Base-by-base conservation (phyloP, 2,329 filamentous ascomycete genomes). In the Cytospora piceicola region DNA sequence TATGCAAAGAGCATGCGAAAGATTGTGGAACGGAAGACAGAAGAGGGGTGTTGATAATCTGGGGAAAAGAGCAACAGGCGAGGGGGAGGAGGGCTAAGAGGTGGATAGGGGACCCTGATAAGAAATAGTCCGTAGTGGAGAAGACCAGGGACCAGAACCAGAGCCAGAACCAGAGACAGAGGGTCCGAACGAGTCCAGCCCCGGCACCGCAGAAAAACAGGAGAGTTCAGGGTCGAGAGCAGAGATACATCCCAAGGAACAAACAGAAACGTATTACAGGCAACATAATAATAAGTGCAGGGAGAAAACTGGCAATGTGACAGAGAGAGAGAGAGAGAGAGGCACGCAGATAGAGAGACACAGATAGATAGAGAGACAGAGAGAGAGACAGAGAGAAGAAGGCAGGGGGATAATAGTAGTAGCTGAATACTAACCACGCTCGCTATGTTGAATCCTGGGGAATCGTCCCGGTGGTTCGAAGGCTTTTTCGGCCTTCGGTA, bases 381-480 rank as follows among this genome's bases (percentile, higher is more conserved):
- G 4, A 12, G 15, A 54, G n/a, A 7, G 17, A 15, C 12, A 22
- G 49, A 29, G 24, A 49, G 29, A 53, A 49, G 24, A 14, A 24
- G 55, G 55, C 8, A 34, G 20, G 32, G 14, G 32, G 14, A 22
- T n/a, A n/a, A 8, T 8, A 49, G 32, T 29, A 36, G 36, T 22
- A n/a, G 14, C 34, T 52, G 24, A 46, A 17, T 53, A 62, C 66
- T 66, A 59, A 68, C 63, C 59, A 63, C 49, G 39, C 22, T 65
- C 46, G 66, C 52, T 63, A 36, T 62, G 12, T 49, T 62, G 22
- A 27, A 55, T 51, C 36, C 49, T 9, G 54, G 51, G 29, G 15
- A 49, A 59, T 46, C 53, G 49, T 58, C 34, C 34, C 30, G 34
- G 29, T 55, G 20, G 46, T 57, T 29, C 11, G 51, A 32, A 24